Percentiles rank a stretch among this genome's conserved stretches.
phyloP scores from a whole-genome alignment of 78 protist species.

The Bigelowiella natans region DNA sequence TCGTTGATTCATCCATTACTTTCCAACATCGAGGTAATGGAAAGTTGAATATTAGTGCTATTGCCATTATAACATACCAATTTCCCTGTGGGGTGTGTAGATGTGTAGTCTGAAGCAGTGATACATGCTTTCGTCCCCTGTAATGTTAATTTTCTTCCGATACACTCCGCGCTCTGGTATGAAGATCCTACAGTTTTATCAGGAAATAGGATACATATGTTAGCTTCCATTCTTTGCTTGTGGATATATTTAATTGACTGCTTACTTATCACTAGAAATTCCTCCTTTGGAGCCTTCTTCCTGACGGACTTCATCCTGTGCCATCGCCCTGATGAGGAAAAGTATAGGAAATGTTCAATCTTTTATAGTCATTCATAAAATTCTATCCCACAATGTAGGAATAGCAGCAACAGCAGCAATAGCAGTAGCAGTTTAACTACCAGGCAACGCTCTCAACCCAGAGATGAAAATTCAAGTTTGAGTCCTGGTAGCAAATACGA shows the following conservation, averaged over 20 bases:
- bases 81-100: background rate
- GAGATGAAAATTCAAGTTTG: background rate
- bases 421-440: too few relatives aligned
- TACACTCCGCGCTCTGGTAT: background rate
- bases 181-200: background rate
- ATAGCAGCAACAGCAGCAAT: too few relatives aligned
- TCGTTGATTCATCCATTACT: too few relatives aligned
- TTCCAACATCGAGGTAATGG: too few relatives aligned
- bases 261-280: background rate
- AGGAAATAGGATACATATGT: background rate
- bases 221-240: background rate
- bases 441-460: background rate
- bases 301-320: background rate
- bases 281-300: background rate
- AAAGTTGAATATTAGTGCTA: too few relatives aligned
- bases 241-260: background rate
- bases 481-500: too few relatives aligned
- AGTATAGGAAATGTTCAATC: background rate
- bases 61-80: too few relatives aligned
- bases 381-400: too few relatives aligned
- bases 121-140: background rate
- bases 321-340: background rate
- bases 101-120: background rate
- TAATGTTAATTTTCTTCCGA: background rate
- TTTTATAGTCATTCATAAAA: too few relatives aligned